Base-by-base conservation (phyloP, 768 basidiomycete species). In the Hortiboletus flavorubellus region DNA sequence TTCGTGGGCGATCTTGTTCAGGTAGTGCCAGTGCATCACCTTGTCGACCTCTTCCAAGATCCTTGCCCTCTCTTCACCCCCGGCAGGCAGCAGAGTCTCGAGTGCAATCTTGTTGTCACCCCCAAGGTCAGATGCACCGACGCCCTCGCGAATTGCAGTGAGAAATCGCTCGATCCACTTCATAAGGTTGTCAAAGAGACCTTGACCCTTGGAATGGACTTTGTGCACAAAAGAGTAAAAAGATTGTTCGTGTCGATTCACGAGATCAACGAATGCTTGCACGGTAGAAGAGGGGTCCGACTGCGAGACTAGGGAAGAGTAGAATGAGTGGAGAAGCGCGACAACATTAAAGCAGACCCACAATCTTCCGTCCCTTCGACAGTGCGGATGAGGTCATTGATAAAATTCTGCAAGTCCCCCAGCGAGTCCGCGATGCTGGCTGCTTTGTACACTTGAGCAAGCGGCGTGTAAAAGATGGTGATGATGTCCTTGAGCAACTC, bases 191-290 rank as follows among this genome's bases (percentile, higher is more conserved):
- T 94, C 89, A 70, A 99, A 99, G 12, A 99, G 80, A 21, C 87
- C 89, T 65, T 94, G 89, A 35, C 97, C 97, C 68, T 98, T 98
- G 43, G 93, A 87, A 67, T 99, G 97, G 2, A 99, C 97, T 63
- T 96, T 97, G 81, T 99, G 93, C 29, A 99, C 95, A 68, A 99
- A 99, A 54, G 80, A 79, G 77, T 99, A 99, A 76, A 98, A 98
- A 0, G 93, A 75, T 66, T 95, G 92, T 64, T 98, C 94, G 70
- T 99, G 97, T 14, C 97, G 84, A 64, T 89, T 83, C 33, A 99
- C 88, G 23, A 99, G 85, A 67, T 93, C 85, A 59, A 98, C 93
- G 67, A 98, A 98, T 2, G 84, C 84, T 68, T 96, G 91, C 5
- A 98, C 97, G 6, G 93, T 96, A 35, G 77, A 74, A 44, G 84